Evolutionary conservation across 306 rosid species (phyloP).

Genomic region (Senna siamea): DNA sequence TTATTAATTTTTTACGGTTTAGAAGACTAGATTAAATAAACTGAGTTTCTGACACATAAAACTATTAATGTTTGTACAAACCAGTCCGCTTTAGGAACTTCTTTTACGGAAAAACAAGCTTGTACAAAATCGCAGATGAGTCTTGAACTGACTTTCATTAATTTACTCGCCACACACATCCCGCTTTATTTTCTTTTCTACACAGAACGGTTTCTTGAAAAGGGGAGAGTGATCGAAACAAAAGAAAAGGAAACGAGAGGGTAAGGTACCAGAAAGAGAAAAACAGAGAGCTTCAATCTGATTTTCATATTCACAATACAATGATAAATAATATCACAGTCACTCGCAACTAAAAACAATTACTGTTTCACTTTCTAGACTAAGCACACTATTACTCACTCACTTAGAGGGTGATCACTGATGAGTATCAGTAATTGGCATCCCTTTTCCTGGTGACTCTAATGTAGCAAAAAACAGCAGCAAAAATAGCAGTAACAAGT

Average conservation of each 20-base stretch:
- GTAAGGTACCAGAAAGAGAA: background rate
- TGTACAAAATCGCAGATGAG: background rate
- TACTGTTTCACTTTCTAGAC: slow-evolving; percentile 20
- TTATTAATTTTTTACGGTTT: background rate
- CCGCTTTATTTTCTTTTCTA: background rate
- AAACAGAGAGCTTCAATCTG: background rate
- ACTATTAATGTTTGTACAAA: no score
- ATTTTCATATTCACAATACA: slow-evolving; percentile 28
- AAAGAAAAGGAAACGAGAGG: no score
- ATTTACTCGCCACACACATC: background rate
- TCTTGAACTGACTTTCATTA: background rate
- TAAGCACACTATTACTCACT: background rate
- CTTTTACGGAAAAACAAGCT: background rate
- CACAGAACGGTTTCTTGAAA: no score
- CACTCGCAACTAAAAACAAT: background rate
- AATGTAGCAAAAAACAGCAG: slow-evolving; percentile 85
- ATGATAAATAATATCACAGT: slow-evolving; percentile 2
- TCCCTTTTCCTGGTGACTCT: slow-evolving; percentile 72
- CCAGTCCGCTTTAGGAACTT: background rate
- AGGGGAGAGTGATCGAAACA: background rate
- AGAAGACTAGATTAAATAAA: background rate
- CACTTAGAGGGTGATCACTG: background rate
- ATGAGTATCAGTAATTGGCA: slow-evolving; percentile 32
- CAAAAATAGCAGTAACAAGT: slow-evolving; percentile 74
- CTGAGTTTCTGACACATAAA: background rate